A percentile compares a stretch with the other conserved stretches of the same genome.
phyloP scores from a whole-genome alignment of 2,329 filamentous ascomycete species.

The Bipolaris cookei region DNA sequence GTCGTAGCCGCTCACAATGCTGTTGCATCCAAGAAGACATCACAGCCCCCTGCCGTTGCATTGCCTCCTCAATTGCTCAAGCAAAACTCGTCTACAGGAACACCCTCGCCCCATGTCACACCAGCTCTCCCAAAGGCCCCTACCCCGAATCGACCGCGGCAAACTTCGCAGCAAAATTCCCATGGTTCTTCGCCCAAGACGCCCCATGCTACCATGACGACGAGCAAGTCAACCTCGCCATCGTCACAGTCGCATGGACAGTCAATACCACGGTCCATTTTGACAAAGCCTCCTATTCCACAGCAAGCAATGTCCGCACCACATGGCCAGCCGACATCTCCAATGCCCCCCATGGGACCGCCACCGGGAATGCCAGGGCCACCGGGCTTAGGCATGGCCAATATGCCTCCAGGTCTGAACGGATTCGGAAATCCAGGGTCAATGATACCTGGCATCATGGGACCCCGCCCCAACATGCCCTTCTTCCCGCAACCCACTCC shows the following conservation, averaged over 20 bases:
- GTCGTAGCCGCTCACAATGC: constrained; percentile 39
- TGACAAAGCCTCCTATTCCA: constrained; percentile 63
- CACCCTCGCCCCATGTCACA: constrained; percentile 82
- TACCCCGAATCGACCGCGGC: constrained; percentile 77
- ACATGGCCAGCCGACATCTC: constrained; percentile 65
- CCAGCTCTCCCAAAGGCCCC: constrained; percentile 83
- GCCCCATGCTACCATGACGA: constrained; percentile 60
- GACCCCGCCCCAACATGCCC: constrained; percentile 62
- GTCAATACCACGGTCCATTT: constrained; percentile 67
- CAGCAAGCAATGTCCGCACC: constrained; percentile 55
- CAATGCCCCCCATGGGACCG: constrained; percentile 68
- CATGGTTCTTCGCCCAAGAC: constrained; percentile 72
- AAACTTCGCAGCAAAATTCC: constrained; percentile 78
- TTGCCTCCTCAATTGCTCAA: constrained; percentile 62
- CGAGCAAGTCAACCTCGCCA: constrained; percentile 64
- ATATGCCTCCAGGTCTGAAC: constrained; percentile 58
- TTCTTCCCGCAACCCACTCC: constrained; percentile 61
- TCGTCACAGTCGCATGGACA: constrained; percentile 70
- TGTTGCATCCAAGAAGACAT: constrained; percentile 41
- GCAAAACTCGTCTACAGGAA: constrained; percentile 57
- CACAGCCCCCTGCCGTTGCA: constrained; percentile 54
- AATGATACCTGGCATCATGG: constrained; percentile 60
- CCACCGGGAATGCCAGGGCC: constrained; percentile 65
- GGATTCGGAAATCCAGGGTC: constrained; percentile 59
- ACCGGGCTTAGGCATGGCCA: constrained; percentile 55